Percentiles rank a stretch among this genome's conserved stretches.
phyloP scores from a whole-genome alignment of 495 filamentous ascomycete species.

The Aspergillus saccharolyticus region DNA sequence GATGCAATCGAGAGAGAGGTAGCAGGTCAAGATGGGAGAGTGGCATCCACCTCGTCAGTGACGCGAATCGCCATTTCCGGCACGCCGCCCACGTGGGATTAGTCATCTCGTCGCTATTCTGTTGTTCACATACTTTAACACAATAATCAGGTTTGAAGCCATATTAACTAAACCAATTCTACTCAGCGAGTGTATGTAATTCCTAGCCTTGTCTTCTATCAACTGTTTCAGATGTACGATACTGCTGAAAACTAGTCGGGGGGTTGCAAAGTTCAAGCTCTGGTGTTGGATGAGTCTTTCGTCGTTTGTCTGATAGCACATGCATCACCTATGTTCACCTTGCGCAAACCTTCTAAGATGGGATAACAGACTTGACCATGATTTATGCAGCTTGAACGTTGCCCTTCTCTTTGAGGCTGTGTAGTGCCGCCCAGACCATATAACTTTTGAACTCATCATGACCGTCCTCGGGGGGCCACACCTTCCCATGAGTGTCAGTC shows the following conservation, averaged over 20 bases:
- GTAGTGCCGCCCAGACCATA: background rate
- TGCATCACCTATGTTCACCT: too few species aligned
- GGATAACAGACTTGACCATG: background rate
- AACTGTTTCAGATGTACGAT: too few species aligned
- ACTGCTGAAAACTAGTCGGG: too few species aligned
- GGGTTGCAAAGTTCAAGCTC: too few species aligned
- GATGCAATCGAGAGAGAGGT: background rate
- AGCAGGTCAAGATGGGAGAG: background rate
- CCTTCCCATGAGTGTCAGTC: slow-evolving; percentile 12
- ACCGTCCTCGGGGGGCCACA: background rate
- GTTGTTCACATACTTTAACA: background rate
- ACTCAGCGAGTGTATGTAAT: too few species aligned
- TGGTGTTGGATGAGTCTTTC: too few species aligned
- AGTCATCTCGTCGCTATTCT: slow-evolving; percentile 7
- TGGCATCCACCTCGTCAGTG: background rate
- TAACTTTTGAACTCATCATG: background rate
- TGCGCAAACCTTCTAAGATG: too few species aligned
- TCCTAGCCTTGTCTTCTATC: too few species aligned
- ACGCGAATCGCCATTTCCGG: background rate
- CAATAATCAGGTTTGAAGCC: too few species aligned
- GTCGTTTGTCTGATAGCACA: too few species aligned
- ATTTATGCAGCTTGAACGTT: background rate
- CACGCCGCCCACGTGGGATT: slow-evolving; percentile 3
- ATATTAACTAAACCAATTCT: too few species aligned
- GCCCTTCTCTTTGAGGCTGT: background rate